phyloP scores from a whole-genome alignment of 257 asterid genomes.

The Solanum gandarillasii region DNA sequence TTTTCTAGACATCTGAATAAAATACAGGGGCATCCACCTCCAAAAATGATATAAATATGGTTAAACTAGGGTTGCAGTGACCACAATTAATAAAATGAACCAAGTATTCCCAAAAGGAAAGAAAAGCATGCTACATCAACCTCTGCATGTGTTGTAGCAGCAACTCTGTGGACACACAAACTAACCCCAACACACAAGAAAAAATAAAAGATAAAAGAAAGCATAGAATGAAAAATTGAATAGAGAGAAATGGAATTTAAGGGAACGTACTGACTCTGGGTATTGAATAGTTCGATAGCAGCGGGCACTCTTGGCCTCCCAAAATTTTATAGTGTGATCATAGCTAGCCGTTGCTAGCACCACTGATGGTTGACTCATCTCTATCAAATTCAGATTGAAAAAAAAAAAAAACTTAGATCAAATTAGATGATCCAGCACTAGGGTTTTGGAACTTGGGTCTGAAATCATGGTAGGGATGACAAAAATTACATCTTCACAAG shows the following conservation, averaged over 20 bases:
- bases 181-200: not conserved
- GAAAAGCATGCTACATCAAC: not conserved
- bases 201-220: not conserved
- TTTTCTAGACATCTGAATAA: not conserved
- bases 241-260: not conserved
- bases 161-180: not conserved
- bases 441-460: not conserved
- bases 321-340: constrained; percentile 92
- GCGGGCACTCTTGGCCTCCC: constrained; percentile 95
- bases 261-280: constrained; percentile 72
- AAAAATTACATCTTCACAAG: not conserved
- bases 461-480: not conserved
- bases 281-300: constrained; percentile 88
- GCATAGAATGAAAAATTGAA: not conserved
- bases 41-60: not conserved
- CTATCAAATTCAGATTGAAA: not conserved
- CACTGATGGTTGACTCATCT: constrained; percentile 78
- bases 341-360: constrained; percentile 95
- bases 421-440: not conserved
- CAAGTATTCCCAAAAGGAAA: not conserved
- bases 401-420: not conserved
- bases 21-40: not conserved
- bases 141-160: not conserved
- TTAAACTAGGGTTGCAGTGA: not conserved
- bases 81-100: not conserved